These are phyloP conservation scores for Cyphellophora attinorum DNA, from an alignment of 2,329 filamentous ascomycete genomes.

Conservation along the genomic window DNA sequence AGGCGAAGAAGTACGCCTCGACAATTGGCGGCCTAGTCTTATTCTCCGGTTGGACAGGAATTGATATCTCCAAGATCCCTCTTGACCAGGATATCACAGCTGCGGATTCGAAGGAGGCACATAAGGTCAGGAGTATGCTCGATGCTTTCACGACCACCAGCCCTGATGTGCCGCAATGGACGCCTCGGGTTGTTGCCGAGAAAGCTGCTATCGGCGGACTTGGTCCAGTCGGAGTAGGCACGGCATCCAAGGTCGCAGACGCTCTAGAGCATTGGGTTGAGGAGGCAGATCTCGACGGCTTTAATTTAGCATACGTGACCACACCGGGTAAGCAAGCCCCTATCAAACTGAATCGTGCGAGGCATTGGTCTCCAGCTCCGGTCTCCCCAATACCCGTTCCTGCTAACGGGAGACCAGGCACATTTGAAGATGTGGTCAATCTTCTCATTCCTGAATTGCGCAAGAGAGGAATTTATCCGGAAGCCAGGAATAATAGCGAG, in stretches of 20 bases:
- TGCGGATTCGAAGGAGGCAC: conserved; percentile 44
- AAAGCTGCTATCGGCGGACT: conserved; percentile 40
- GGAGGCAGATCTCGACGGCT: conserved; percentile 64
- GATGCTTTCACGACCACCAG: conserved; percentile 42
- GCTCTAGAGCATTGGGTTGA: conserved; percentile 57
- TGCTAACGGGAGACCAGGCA: too few relatives aligned
- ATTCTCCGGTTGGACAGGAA: conserved; percentile 50
- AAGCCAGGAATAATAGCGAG: conserved; percentile 8
- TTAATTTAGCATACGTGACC: conserved; percentile 50
- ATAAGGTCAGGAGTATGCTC: conserved; percentile 41
- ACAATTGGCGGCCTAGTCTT: conserved; percentile 46
- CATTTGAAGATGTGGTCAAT: conserved; percentile 43
- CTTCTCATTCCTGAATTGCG: conserved; percentile 39
- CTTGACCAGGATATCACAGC: conserved; percentile 49
- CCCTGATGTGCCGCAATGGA: conserved; percentile 28
- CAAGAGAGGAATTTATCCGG: conserved; percentile 28
- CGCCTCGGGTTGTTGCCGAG: conserved; percentile 35
- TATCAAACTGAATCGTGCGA: too few relatives aligned
- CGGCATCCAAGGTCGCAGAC: conserved; percentile 55
- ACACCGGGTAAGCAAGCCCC: too few relatives aligned
- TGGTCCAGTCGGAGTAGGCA: conserved; percentile 44
- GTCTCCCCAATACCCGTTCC: too few relatives aligned
- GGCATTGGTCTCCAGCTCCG: too few relatives aligned
- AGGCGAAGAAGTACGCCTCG: conserved; percentile 43
- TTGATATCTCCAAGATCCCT: conserved; percentile 49